Percentiles rank a stretch among this genome's conserved stretches.
Conservation (phyloP, 495 filamentous ascomycete species). For the Penicillium argentinense region DNA sequence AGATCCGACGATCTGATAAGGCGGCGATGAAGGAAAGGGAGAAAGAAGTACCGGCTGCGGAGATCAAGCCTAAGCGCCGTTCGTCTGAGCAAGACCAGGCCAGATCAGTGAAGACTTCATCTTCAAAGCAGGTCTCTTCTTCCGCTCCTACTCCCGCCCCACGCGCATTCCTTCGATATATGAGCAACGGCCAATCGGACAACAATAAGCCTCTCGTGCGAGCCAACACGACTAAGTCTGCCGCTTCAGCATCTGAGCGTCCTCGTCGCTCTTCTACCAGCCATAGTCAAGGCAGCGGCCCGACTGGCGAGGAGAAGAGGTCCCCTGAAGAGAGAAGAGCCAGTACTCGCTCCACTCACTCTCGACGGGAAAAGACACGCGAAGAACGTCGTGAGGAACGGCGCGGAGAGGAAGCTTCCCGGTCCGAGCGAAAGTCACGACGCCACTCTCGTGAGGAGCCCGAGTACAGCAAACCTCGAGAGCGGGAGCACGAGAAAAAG, state of each 20-base stretch:
- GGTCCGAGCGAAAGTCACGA: conserved; percentile 13
- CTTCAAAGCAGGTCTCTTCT: conserved; percentile 27
- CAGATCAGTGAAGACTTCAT: conserved; percentile 19
- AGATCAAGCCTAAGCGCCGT: conserved; percentile 25
- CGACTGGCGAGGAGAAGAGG: conserved; percentile 7
- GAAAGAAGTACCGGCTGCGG: conserved; percentile 14
- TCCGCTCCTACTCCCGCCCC: conserved; percentile 24
- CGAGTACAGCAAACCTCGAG: conserved; percentile 13
- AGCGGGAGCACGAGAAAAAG: conserved; percentile 18
- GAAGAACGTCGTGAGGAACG: conserved; percentile 6
- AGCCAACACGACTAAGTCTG: conserved; percentile 36
- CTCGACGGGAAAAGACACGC: conserved; percentile 18
- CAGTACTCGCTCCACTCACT: conserved; percentile 30
- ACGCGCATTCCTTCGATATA: conserved; percentile 40
- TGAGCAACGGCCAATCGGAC: conserved; percentile 40
- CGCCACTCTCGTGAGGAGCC: conserved; percentile 14
- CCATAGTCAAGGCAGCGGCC: conserved; percentile 34
- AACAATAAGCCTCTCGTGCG: conserved; percentile 34
- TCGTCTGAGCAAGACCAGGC: conserved; percentile 17
- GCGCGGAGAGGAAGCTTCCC: conserved; percentile 9
- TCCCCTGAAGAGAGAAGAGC: conserved; percentile 31
- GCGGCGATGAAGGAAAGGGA: conserved; percentile 14
- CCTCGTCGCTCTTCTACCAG: conserved; percentile 31
- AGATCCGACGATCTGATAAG: conserved; percentile 13
- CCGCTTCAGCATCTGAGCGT: conserved; percentile 24